These are phyloP conservation scores for Pythium brachiatum DNA, from an alignment of 352 stramenopile species.

Conservation along the genomic window DNA sequence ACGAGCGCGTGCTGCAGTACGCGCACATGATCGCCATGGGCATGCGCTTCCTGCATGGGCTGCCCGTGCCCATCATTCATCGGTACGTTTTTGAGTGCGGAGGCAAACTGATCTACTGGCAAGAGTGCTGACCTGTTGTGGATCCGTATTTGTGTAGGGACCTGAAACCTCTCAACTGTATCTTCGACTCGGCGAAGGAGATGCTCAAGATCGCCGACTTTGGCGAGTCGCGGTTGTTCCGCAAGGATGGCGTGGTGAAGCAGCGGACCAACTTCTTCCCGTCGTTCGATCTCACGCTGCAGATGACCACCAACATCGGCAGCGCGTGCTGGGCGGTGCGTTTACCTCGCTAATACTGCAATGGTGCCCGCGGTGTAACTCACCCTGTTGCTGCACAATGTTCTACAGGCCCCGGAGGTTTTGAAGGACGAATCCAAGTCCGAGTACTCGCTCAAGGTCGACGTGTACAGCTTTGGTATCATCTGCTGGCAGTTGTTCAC, in stretches of 20 bases:
- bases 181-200: slow-evolving; percentile 70
- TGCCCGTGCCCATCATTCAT: slow-evolving; percentile 76
- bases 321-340: slow-evolving; percentile 73
- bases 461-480: slow-evolving; percentile 85
- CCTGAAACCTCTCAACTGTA: slow-evolving; percentile 80
- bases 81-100: slow-evolving; percentile 24
- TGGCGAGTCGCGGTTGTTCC: slow-evolving; percentile 68
- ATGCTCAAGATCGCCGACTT: slow-evolving; percentile 85
- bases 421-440: slow-evolving; percentile 65
- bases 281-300: slow-evolving; percentile 57
- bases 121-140: background rate
- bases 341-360: too few relatives aligned
- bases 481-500: slow-evolving; percentile 85
- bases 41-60: slow-evolving; percentile 75
- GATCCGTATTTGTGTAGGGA: slow-evolving; percentile 33
- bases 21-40: slow-evolving; percentile 79
- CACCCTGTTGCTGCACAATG: background rate
- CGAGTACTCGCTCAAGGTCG: slow-evolving; percentile 79
- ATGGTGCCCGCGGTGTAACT: too few relatives aligned
- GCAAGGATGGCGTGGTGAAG: slow-evolving; percentile 53
- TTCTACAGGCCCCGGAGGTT: slow-evolving; percentile 52
- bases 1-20: slow-evolving; percentile 67
- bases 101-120: background rate
- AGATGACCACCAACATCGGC: slow-evolving; percentile 83
- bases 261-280: slow-evolving; percentile 56